Evolutionary conservation across 441 rosid species (phyloP).

Genomic region (Viola pubescens): DNA sequence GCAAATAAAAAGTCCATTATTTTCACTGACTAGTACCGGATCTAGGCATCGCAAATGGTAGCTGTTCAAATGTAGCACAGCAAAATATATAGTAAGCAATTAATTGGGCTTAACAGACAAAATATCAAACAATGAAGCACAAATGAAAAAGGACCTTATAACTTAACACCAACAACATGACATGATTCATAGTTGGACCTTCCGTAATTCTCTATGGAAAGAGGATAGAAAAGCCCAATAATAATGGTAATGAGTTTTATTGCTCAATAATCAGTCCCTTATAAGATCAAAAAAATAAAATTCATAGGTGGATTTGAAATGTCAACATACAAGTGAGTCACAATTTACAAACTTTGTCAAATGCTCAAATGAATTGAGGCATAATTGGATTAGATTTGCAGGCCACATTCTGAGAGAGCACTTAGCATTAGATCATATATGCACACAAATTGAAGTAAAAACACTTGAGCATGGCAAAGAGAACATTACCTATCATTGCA

Average conservation of each 20-base stretch:
- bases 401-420: neutral
- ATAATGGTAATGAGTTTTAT: neutral
- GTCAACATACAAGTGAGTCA: neutral
- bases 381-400: neutral
- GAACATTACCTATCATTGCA: constrained; percentile 59
- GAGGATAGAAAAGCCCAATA: too few relatives aligned
- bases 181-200: neutral
- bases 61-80: constrained; percentile 32
- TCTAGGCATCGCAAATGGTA: constrained; percentile 48
- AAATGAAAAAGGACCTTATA: neutral
- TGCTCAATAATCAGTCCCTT: neutral
- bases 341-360: neutral
- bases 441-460: neutral
- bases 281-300: neutral
- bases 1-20: constrained; percentile 31
- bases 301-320: neutral
- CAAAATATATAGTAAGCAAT: neutral
- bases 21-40: constrained; percentile 16
- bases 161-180: neutral
- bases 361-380: constrained; percentile 1
- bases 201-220: neutral
- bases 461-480: constrained; percentile 14
- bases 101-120: neutral
- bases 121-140: neutral
- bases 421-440: neutral